These are phyloP conservation scores for Boechera stricta DNA, from an alignment of 345 rosid species.

Conservation along the genomic window DNA sequence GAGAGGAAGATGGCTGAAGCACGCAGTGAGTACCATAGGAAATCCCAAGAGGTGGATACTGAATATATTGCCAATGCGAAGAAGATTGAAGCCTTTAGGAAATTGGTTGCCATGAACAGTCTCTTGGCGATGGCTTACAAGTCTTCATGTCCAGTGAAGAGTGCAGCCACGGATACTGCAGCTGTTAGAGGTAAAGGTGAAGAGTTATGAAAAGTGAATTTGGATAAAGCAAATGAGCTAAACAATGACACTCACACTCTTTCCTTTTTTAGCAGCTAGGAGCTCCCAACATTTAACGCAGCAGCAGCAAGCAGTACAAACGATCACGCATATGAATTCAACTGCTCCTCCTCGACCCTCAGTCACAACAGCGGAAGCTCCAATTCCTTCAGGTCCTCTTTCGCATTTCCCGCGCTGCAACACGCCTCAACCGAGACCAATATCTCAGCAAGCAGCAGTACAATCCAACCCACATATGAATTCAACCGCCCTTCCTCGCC, in stretches of 20 bases:
- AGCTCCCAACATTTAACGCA: constrained; percentile 12
- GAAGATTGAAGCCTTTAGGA: constrained; percentile 8
- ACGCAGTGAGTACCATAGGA: constrained; percentile 20
- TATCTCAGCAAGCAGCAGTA: not conserved
- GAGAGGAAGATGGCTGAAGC: constrained; percentile 35
- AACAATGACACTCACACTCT: not conserved
- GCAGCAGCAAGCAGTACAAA: constrained; percentile 12
- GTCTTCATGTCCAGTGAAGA: constrained; percentile 5
- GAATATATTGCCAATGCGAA: not conserved
- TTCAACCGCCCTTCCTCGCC: not conserved
- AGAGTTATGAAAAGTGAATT: not conserved
- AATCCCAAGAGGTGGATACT: constrained; percentile 29
- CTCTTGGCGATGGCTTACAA: constrained; percentile 26
- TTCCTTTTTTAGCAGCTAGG: not conserved
- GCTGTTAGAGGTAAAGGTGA: constrained; percentile 34
- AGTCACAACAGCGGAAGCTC: constrained; percentile 5
- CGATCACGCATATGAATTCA: not conserved
- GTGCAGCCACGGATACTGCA: constrained; percentile 1
- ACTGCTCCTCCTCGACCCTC: constrained; percentile 10
- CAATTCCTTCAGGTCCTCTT: constrained; percentile 5
- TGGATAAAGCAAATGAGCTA: not conserved
- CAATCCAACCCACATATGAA: not conserved
- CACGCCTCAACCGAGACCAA: constrained; percentile 1
- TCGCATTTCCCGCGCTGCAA: not conserved
- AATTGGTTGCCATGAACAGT: constrained; percentile 12